phyloP scores from a whole-genome alignment of 345 rosid genomes.

The Alliaria petiolata region DNA sequence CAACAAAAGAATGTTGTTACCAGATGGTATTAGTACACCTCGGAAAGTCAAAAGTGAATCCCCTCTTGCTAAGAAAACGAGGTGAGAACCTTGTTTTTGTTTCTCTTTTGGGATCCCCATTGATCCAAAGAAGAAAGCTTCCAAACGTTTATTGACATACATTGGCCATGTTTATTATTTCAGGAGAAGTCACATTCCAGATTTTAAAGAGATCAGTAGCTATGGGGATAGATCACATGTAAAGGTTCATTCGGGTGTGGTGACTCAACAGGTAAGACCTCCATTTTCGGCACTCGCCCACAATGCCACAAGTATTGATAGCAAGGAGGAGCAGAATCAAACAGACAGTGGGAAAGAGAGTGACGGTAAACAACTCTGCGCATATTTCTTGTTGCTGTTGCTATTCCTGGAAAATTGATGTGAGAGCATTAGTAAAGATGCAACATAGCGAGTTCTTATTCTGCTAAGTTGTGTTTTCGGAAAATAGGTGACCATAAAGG shows the following conservation, averaged over 20 bases:
- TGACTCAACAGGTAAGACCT: conserved; percentile 51
- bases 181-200: conserved; percentile 71
- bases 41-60: conserved; percentile 39
- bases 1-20: conserved; percentile 62
- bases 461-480: not conserved
- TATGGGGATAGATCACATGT: conserved; percentile 52
- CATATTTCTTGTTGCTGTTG: not conserved
- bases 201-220: conserved; percentile 39
- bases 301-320: conserved; percentile 38
- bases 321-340: conserved; percentile 29
- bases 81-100: conserved; percentile 33
- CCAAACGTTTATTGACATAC: conserved; percentile 1
- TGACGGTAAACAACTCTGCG: conserved; percentile 43
- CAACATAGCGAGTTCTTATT: not conserved
- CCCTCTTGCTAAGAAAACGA: conserved; percentile 49
- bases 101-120: not conserved
- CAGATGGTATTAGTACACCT: conserved; percentile 39
- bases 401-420: conserved; percentile 9
- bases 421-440: not conserved
- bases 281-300: conserved; percentile 60
- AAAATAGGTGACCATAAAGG: conserved; percentile 47
- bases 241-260: conserved; percentile 30
- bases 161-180: not conserved
- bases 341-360: conserved; percentile 35
- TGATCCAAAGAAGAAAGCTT: not conserved